Evolutionary conservation across 768 basidiomycete species (phyloP).

Genomic region (Hirschioporus abietinus): DNA sequence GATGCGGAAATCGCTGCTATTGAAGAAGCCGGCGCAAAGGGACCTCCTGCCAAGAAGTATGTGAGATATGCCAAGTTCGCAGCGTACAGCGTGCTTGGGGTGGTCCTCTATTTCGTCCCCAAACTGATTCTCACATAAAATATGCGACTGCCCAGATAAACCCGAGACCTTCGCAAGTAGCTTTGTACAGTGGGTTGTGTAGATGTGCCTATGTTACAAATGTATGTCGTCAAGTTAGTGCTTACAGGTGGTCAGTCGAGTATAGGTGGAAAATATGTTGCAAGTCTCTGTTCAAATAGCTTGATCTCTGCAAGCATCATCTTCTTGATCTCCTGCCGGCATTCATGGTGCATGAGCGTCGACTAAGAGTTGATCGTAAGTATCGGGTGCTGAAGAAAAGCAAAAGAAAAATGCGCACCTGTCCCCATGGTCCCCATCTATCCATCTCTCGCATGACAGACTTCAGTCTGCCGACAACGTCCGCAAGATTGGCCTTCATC

Average conservation of each 20-base stretch:
- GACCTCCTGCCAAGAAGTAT: slow-evolving; percentile 32
- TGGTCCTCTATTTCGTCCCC: not conserved
- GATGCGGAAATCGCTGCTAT: slow-evolving; percentile 57
- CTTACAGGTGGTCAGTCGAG: not conserved
- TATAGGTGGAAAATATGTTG: slow-evolving; percentile 48
- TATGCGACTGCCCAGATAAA: not conserved
- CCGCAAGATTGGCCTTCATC: slow-evolving; percentile 52
- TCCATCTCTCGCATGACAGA: slow-evolving; percentile 65
- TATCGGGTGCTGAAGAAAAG: not conserved
- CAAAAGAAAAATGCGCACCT: not conserved
- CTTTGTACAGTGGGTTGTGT: too few species aligned
- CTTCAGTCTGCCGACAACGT: slow-evolving; percentile 61
- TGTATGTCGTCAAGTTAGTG: not conserved
- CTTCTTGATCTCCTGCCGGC: slow-evolving; percentile 52
- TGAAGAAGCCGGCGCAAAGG: slow-evolving; percentile 51
- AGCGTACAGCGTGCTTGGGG: not conserved
- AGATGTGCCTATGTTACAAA: not conserved
- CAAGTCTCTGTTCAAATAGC: slow-evolving; percentile 50
- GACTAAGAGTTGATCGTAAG: slow-evolving; percentile 28
- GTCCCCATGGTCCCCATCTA: slow-evolving; percentile 40
- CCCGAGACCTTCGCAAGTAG: too few species aligned
- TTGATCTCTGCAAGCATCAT: slow-evolving; percentile 51
- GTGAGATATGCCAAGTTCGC: not conserved
- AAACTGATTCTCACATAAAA: not conserved
- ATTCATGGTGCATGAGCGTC: slow-evolving; percentile 78